Base-by-base conservation (phyloP, 2,329 filamentous ascomycete genomes). In the Xylaria polymorpha region DNA sequence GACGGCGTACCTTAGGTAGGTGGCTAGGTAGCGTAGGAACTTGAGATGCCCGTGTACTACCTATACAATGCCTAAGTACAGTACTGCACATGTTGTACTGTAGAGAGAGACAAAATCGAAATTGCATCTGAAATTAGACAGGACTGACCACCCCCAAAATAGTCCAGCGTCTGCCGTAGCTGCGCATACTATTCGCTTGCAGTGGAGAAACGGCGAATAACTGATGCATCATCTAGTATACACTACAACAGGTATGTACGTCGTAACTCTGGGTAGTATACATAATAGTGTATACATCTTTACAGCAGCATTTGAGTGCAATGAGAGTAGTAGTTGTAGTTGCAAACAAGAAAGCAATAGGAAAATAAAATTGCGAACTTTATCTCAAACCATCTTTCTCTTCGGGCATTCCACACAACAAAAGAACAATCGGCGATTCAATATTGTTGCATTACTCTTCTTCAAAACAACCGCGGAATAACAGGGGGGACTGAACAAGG, bases 91-190 rank as follows among this genome's bases (percentile, higher is more conserved):
- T n/a, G n/a, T n/a, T n/a, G n/a, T n/a, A n/a, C n/a, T n/a, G n/a
- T n/a, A 73, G 70, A 51, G 70, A 74, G 65, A 29, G 68, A 70
- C 67, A 67, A 62, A 60, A 53, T 64, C 55, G 68, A 74, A 71
- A 75, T 75, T 73, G 72, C 73, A 66, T 57, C 62, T 75, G 74
- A 76, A 75, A 76, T 76, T 75, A 73, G 62, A 62, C 53, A 72
- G 62, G 72, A 73, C 68, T 70, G 65, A 64, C 72, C 71, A 68
- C 73, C 74, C 72, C 72, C 68, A 74, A 76, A 75, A 73, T 73
- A 71, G 66, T 61, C 67, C 66, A 70, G 72, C 64, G 64, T 57
- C 59, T 63, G 37, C 20, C n/a, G 46, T 58, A 57, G 60, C 64
- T 63, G 61, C 68, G 22, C 50, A 58, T 59, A 64, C 64, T 56